Percentiles rank a stretch among this genome's conserved stretches.
phyloP scores from a whole-genome alignment of 2,329 filamentous ascomycete species.

The Lizonia empirigonia region DNA sequence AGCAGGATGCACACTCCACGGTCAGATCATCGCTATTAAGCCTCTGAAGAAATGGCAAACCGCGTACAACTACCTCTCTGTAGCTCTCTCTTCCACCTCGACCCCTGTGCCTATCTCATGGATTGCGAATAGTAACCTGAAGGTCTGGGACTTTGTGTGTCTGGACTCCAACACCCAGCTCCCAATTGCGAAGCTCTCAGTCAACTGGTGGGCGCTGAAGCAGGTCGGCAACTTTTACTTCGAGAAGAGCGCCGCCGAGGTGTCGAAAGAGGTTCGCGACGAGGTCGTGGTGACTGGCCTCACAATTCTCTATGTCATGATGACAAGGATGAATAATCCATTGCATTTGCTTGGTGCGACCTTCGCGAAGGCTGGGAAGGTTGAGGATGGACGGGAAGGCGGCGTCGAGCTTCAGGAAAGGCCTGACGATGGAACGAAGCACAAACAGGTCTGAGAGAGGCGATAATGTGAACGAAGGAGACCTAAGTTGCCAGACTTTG shows the following conservation, averaged over 20 bases:
- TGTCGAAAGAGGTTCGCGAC: conserved; percentile 20
- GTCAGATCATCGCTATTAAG: conserved; percentile 20
- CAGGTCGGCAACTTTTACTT: conserved; percentile 29
- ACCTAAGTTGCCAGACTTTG: background rate
- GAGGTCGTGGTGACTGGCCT: conserved; percentile 27
- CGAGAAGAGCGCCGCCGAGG: conserved; percentile 9
- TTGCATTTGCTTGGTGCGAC: conserved; percentile 22
- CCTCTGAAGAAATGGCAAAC: conserved; percentile 29
- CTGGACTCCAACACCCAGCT: conserved; percentile 22
- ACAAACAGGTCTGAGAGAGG: conserved; percentile 6
- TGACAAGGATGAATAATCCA: conserved; percentile 26
- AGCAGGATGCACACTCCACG: conserved; percentile 22
- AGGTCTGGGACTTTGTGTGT: conserved; percentile 29
- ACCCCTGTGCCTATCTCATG: conserved; percentile 19
- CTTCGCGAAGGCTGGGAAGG: conserved; percentile 26
- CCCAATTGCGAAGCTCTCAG: conserved; percentile 26
- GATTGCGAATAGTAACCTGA: conserved; percentile 23
- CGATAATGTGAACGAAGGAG: background rate
- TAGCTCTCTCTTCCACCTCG: conserved; percentile 4
- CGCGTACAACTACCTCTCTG: conserved; percentile 30
- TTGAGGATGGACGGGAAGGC: conserved; percentile 3
- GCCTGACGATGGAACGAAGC: conserved; percentile 4
- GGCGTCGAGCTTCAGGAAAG: conserved; percentile 2
- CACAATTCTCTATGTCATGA: conserved; percentile 29
- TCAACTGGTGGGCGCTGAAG: conserved; percentile 27